Conservation (phyloP, 139 green algal genomes). For the Pleodorina starrii region DNA sequence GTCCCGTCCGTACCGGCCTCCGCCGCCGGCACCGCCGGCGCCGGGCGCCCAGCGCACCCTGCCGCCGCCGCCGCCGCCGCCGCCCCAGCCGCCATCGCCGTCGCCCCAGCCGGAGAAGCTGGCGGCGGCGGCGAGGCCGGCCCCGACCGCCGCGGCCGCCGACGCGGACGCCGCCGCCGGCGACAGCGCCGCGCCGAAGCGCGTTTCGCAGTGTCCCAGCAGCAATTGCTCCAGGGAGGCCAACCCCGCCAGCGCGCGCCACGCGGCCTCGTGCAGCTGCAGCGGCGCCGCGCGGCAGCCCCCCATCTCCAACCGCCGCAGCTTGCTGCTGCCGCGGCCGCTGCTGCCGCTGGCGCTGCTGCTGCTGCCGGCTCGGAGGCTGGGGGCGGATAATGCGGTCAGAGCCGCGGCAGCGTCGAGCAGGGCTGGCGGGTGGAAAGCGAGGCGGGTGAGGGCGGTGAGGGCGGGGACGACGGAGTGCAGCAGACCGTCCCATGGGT, state of each 20-base stretch:
- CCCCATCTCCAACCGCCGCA: slow-evolving; percentile 11
- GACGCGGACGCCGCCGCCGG: neutral
- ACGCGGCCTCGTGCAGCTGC: neutral
- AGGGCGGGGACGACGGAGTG: neutral
- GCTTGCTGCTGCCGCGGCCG: too few species aligned
- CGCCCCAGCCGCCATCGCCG: neutral
- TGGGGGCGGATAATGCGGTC: too few species aligned
- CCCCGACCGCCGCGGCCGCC: neutral
- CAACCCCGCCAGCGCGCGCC: slow-evolving; percentile 22
- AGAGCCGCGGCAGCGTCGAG: neutral
- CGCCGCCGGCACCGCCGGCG: neutral
- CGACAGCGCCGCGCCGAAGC: neutral
- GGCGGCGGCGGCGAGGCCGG: neutral
- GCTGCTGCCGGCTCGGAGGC: neutral
- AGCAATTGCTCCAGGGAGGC: slow-evolving; percentile 25
- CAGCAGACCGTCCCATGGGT: slow-evolving; percentile 27
- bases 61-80: neutral
- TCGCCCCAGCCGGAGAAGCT: neutral
- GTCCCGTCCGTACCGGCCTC: neutral
- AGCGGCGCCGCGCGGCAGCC: neutral
- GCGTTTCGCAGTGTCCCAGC: neutral
- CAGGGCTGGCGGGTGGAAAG: slow-evolving; percentile 12
- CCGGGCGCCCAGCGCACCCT: neutral
- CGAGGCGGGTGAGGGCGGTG: neutral
- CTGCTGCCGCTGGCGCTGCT: too few species aligned